phyloP scores from a whole-genome alignment of 108 stramenopile genomes.

The Phaeodactylum tricornutum region DNA sequence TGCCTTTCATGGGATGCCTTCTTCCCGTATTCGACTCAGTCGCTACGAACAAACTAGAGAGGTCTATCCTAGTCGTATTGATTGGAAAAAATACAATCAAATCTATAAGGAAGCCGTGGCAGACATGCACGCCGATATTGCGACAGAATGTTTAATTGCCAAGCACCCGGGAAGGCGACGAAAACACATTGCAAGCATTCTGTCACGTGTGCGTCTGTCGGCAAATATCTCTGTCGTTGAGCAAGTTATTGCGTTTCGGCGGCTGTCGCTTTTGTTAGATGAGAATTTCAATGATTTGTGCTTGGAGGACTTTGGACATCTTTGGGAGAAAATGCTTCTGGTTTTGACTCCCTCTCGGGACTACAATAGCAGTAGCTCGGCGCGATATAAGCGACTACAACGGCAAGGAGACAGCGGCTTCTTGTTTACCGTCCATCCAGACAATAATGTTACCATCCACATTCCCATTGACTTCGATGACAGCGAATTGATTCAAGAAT shows the following conservation, averaged over 20 bases:
- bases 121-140: constrained; percentile 30
- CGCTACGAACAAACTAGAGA: no score
- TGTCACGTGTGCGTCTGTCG: constrained; percentile 21
- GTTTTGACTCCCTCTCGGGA: constrained; percentile 45
- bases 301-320: constrained; percentile 62
- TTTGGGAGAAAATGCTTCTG: constrained; percentile 62
- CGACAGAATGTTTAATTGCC: constrained; percentile 20
- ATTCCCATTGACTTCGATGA: constrained; percentile 72
- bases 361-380: constrained; percentile 36
- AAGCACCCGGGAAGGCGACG: constrained; percentile 19
- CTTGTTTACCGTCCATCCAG: constrained; percentile 58
- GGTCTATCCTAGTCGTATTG: no score
- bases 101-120: constrained; percentile 26
- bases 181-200: constrained; percentile 19
- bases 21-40: no score
- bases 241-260: constrained; percentile 68
- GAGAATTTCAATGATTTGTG: constrained; percentile 66
- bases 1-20: no score
- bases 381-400: constrained; percentile 35
- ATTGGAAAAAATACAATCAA: constrained; percentile 28
- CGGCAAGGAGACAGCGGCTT: constrained; percentile 40
- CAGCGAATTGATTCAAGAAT: constrained; percentile 49
- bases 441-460: constrained; percentile 44
- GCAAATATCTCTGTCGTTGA: constrained; percentile 1
- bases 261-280: constrained; percentile 58